Base-by-base conservation (phyloP, 176 grass and related monocot species). In the Chloris gayana region DNA sequence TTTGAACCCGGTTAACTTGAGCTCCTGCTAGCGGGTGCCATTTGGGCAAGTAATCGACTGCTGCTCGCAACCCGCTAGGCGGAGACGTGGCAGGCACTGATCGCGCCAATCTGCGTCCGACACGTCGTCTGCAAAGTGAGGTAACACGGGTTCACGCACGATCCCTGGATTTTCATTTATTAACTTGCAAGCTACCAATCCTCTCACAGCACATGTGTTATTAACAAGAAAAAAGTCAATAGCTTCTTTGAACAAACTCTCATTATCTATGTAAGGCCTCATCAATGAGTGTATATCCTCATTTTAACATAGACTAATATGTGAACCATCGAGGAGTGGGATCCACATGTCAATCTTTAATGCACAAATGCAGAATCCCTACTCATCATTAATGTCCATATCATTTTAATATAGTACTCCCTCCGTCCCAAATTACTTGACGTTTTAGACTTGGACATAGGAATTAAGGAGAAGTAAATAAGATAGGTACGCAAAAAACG, bases 1-100 rank as follows among this genome's bases (percentile, higher is more conserved):
- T 80, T 84, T 80, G 63, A 26, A 80, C 87, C 76, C 87, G 70
- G 72, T 87, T 64, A 54, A 64, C 31, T 69, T 47, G 39, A 25
- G 14, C 21, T 37, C 13, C 25, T 1, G 26, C 59, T 47, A 67
- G 46, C 74, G 80, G 74, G 74, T 73, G 61, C 61, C 7, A 34
- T 17, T 33, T 6, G 61, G 4, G 26, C 9, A 29, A 76, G 54
- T 17, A 63, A 19, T 50, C 70, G n/a, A 8, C 5, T 53, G 24
- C 42, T 19, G 30, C 46, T 14, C 27, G 46, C 27, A 27, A 44
- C 35, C 62, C 25, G 45, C 24, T 76, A 63, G 9, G 14, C 9
- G 33, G 45, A 76, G 78, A 81, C 85, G 32, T 10, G 51, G 11
- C 24, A 69, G 19, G 51, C 18, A n/a, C 42, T 22, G 31, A 44